These are phyloP conservation scores for Fomitopsis pinicola DNA, from an alignment of 1,284 basidiomycete genomes.

Conservation along the genomic window DNA sequence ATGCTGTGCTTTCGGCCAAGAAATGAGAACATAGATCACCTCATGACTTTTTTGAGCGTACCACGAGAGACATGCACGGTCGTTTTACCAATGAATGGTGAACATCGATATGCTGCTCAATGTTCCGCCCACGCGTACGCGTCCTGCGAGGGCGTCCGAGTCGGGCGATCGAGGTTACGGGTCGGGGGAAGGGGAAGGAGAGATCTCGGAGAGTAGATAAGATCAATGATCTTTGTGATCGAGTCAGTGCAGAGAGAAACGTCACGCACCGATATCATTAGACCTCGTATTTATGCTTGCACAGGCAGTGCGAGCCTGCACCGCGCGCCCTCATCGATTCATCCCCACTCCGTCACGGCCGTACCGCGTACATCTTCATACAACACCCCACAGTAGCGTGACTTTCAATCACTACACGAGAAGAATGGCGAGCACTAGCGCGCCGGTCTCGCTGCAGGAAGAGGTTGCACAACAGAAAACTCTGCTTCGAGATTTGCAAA, in stretches of 20 bases:
- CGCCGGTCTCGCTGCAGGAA: conserved; percentile 13
- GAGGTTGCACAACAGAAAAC: conserved; percentile 52
- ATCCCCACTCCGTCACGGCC: neutral
- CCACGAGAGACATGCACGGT: too few relatives aligned
- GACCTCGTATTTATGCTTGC: conserved; percentile 10
- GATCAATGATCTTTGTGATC: conserved; percentile 8
- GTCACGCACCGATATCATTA: conserved; percentile 5
- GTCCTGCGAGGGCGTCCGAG: too few relatives aligned
- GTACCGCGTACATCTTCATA: neutral
- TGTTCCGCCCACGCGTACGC: too few relatives aligned
- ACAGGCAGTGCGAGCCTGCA: conserved; percentile 4
- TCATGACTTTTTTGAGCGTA: too few relatives aligned
- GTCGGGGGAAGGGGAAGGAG: neutral
- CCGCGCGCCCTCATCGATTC: conserved; percentile 8
- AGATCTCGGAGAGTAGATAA: conserved; percentile 4
- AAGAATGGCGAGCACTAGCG: conserved; percentile 12
- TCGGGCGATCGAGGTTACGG: neutral
- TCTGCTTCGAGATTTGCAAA: conserved; percentile 55
- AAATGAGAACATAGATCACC: neutral
- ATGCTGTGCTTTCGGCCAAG: neutral
- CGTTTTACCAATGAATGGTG: too few relatives aligned
- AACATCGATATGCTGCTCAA: too few relatives aligned
- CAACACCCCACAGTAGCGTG: too few relatives aligned
- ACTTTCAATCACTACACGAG: neutral
- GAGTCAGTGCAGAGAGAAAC: conserved; percentile 8